These are phyloP conservation scores for Saccharomycopsis malanga DNA, from an alignment of 805 yeast species.

Conservation along the genomic window DNA sequence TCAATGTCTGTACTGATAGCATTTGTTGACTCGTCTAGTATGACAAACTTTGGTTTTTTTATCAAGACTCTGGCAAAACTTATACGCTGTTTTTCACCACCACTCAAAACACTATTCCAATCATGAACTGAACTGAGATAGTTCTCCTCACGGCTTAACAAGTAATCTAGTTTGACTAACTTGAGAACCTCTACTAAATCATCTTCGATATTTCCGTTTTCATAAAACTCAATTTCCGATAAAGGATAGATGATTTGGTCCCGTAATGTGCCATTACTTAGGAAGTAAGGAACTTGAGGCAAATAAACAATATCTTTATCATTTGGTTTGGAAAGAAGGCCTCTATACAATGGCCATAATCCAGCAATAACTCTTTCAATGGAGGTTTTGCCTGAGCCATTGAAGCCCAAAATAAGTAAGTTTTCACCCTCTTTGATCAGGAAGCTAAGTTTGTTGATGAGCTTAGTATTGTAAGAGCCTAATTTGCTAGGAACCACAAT, in stretches of 20 bases:
- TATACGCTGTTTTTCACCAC: slow-evolving; percentile 93
- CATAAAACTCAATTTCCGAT: slow-evolving; percentile 69
- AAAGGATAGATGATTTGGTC: slow-evolving; percentile 89
- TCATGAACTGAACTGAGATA: slow-evolving; percentile 43
- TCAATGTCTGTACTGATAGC: slow-evolving; percentile 89
- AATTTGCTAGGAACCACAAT: slow-evolving; percentile 66
- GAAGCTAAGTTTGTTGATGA: slow-evolving; percentile 58
- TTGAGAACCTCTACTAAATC: slow-evolving; percentile 58
- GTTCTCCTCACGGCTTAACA: slow-evolving; percentile 46
- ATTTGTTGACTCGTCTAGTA: slow-evolving; percentile 89
- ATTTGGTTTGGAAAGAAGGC: slow-evolving; percentile 73
- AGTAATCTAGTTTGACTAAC: slow-evolving; percentile 75
- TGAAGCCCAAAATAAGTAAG: slow-evolving; percentile 74
- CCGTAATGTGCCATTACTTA: slow-evolving; percentile 68
- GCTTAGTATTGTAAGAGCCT: slow-evolving; percentile 54
- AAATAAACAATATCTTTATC: slow-evolving; percentile 64
- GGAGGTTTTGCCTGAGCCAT: slow-evolving; percentile 87
- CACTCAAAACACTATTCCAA: slow-evolving; percentile 89
- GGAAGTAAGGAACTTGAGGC: slow-evolving; percentile 83
- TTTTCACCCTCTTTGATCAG: slow-evolving; percentile 53
- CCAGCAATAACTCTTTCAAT: slow-evolving; percentile 80
- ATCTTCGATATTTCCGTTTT: slow-evolving; percentile 62
- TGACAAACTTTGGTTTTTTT: slow-evolving; percentile 73
- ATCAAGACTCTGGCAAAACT: slow-evolving; percentile 81
- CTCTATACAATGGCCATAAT: slow-evolving; percentile 84